Conservation (phyloP, 2,329 filamentous ascomycete species). For the Talaromyces sp. region DNA sequence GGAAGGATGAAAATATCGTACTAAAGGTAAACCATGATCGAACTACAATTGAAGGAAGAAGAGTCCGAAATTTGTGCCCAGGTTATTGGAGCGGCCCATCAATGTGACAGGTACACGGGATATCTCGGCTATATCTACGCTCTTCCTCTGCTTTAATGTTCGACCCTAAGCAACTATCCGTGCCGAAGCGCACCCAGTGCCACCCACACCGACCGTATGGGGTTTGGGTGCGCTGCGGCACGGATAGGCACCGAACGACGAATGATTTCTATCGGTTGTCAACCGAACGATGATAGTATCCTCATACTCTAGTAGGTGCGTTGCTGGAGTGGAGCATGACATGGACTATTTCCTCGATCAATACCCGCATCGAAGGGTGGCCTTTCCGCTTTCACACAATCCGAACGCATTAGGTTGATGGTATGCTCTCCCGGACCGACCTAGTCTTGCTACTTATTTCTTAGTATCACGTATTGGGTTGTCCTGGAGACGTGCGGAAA, state of each 20-base stretch:
- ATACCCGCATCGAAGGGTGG: background rate
- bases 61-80: background rate
- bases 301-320: background rate
- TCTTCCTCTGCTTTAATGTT: too few relatives aligned
- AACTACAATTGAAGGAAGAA: background rate
- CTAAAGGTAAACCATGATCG: background rate
- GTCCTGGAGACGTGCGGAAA: slow-evolving; percentile 72
- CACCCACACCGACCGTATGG: too few relatives aligned
- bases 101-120: background rate
- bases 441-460: slow-evolving; percentile 25
- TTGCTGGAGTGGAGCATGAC: background rate
- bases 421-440: background rate
- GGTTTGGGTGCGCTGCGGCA: too few relatives aligned
- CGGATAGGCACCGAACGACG: too few relatives aligned
- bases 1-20: background rate
- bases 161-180: too few relatives aligned
- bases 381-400: background rate
- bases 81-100: background rate
- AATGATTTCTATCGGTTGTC: background rate
- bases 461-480: slow-evolving; percentile 28
- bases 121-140: background rate
- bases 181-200: too few relatives aligned
- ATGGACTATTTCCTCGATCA: background rate
- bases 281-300: background rate
- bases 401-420: background rate